phyloP scores from a whole-genome alignment of 805 yeast species.

The Candida caryicola region DNA sequence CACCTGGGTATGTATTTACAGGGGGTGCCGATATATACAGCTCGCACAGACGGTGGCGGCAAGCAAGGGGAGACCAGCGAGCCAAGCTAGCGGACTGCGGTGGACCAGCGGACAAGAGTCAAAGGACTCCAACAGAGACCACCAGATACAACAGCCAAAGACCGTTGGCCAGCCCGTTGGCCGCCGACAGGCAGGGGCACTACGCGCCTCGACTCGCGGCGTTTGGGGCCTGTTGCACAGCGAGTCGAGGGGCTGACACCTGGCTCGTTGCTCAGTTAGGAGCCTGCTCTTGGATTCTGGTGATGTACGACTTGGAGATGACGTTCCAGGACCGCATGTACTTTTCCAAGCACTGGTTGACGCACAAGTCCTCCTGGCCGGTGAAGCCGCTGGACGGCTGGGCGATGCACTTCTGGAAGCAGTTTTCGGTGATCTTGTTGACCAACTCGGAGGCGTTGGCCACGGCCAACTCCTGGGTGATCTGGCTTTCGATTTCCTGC shows the following conservation, averaged over 20 bases:
- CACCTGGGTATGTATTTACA: no score
- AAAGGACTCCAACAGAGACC: no score
- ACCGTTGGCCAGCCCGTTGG: no score
- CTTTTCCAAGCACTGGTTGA: slow-evolving; percentile 76
- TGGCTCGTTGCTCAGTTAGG: neutral
- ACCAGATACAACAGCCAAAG: no score
- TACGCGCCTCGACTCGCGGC: no score
- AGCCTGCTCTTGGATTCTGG: slow-evolving; percentile 62
- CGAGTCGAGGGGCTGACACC: no score
- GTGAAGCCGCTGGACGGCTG: slow-evolving; percentile 54
- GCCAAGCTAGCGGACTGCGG: neutral
- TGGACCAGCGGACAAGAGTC: neutral
- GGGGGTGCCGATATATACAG: no score
- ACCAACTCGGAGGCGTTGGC: slow-evolving; percentile 88
- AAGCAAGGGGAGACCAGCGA: neutral
- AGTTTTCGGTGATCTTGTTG: slow-evolving; percentile 79
- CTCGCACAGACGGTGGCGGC: neutral
- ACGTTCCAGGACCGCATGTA: slow-evolving; percentile 91
- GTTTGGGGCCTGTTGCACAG: neutral
- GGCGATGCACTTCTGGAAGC: slow-evolving; percentile 74
- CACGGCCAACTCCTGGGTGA: slow-evolving; percentile 81
- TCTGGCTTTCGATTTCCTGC: slow-evolving; percentile 63
- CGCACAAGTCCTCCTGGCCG: slow-evolving; percentile 60
- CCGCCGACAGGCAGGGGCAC: no score
- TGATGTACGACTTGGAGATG: slow-evolving; percentile 71